Evolutionary conservation across 106 monocot species (phyloP).

Genomic region (Apostasia ramifera): DNA sequence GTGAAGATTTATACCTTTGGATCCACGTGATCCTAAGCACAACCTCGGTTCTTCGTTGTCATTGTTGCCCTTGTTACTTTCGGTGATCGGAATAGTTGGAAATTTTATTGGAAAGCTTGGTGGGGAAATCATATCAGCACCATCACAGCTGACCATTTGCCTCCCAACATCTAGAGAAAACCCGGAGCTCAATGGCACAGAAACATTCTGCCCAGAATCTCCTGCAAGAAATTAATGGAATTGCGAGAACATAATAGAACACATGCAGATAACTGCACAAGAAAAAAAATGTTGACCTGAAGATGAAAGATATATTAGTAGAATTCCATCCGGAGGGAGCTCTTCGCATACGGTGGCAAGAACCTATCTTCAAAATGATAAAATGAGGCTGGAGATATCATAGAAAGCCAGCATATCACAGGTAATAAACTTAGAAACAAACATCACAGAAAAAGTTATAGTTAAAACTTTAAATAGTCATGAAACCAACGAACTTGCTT

Average conservation of each 20-base stretch:
- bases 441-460: too few species aligned
- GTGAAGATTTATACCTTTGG: conserved; percentile 29
- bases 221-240: conserved; percentile 23
- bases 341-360: conserved; percentile 88
- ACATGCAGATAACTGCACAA: too few species aligned
- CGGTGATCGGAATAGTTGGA: conserved; percentile 8
- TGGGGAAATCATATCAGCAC: conserved; percentile 15
- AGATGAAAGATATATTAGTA: conserved; percentile 86
- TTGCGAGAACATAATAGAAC: background rate
- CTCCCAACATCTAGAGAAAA: conserved; percentile 21
- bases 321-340: conserved; percentile 74
- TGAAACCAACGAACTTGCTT: too few species aligned
- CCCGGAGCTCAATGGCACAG: conserved; percentile 18
- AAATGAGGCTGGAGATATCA: background rate
- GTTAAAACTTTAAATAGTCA: too few species aligned
- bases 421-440: too few species aligned
- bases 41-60: conserved; percentile 26
- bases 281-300: conserved; percentile 31
- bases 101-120: conserved; percentile 11
- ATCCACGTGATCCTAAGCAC: conserved; percentile 57
- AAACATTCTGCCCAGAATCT: conserved; percentile 19
- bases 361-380: conserved; percentile 37
- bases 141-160: conserved; percentile 26
- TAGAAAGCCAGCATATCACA: too few species aligned
- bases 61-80: conserved; percentile 13